These are phyloP conservation scores for Euphrasia confusa DNA, from an alignment of 257 asterid species.

Conservation along the genomic window DNA sequence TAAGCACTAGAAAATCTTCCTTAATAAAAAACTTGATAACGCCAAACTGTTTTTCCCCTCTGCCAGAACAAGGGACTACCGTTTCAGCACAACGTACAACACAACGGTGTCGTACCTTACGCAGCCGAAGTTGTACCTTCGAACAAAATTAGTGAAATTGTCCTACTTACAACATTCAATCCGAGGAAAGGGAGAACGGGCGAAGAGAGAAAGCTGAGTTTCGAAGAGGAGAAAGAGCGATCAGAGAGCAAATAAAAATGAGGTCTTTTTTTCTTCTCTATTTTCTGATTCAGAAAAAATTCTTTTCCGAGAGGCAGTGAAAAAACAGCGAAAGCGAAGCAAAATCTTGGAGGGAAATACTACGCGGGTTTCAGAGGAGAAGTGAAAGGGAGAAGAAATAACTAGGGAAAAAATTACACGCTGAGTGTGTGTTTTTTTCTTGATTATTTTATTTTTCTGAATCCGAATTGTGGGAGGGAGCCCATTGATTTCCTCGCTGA, in stretches of 20 bases:
- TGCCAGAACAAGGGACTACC: conserved; percentile 29
- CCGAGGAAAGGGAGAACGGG: conserved; percentile 31
- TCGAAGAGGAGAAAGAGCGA: conserved; percentile 37
- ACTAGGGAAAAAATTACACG: conserved; percentile 20
- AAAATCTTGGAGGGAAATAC: conserved; percentile 30
- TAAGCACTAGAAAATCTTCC: conserved; percentile 14
- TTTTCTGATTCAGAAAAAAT: conserved; percentile 27
- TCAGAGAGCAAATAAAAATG: conserved; percentile 39
- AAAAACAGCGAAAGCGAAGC: no score
- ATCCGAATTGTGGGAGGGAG: conserved; percentile 46
- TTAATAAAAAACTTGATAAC: conserved; percentile 23
- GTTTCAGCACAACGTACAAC: conserved; percentile 6
- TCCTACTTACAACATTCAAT: conserved; percentile 35
- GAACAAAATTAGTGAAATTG: conserved; percentile 19
- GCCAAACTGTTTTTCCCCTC: conserved; percentile 24
- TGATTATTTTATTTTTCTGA: conserved; percentile 19
- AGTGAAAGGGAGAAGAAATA: conserved; percentile 32
- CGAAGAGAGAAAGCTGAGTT: no score
- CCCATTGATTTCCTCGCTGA: conserved; percentile 23
- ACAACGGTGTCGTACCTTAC: neutral
- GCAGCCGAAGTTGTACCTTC: conserved; percentile 28
- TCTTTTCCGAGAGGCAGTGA: no score
- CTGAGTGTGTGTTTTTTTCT: conserved; percentile 21
- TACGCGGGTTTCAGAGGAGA: conserved; percentile 46
- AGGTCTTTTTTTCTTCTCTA: conserved; percentile 30